These are phyloP conservation scores for Agroathelia rolfsii DNA, from an alignment of 1,284 basidiomycete genomes.

Conservation along the genomic window DNA sequence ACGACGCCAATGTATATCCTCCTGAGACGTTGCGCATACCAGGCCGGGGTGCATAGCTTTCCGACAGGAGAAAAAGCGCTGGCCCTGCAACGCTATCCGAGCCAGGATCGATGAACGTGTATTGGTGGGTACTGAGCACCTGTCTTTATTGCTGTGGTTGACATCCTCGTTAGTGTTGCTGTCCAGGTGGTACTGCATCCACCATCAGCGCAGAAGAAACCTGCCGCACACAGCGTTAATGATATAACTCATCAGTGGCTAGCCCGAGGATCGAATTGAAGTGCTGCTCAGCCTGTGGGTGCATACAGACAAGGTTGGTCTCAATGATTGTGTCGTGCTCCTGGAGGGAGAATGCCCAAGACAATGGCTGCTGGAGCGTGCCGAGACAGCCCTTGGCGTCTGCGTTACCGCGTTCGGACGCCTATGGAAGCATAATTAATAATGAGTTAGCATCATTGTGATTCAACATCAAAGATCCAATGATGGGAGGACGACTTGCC, in stretches of 20 bases:
- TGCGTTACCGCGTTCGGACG: constrained; percentile 68
- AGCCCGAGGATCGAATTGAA: constrained; percentile 35
- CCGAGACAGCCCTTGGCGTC: constrained; percentile 73
- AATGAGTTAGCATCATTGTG: constrained; percentile 5
- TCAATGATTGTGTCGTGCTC: constrained; percentile 80
- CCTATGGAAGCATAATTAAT: constrained; percentile 28
- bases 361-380: constrained; percentile 52
- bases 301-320: constrained; percentile 69
- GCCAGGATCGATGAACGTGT: constrained; percentile 7
- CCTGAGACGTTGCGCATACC: constrained; percentile 18
- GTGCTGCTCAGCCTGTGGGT: constrained; percentile 71
- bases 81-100: constrained; percentile 8
- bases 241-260: no score
- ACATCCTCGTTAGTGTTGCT: constrained; percentile 22
- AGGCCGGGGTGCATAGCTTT: constrained; percentile 1
- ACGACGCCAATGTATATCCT: constrained; percentile 18
- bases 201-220: constrained; percentile 20
- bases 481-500: constrained; percentile 25
- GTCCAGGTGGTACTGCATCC: constrained; percentile 17
- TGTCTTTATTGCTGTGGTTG: constrained; percentile 31
- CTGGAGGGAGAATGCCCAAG: constrained; percentile 58
- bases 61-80: no score
- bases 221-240: constrained; percentile 9
- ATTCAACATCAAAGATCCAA: neutral
- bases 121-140: constrained; percentile 15